Evolutionary conservation across 2,329 filamentous ascomycete genomes (phyloP), one percentile per base, ranked within the genome.

Genomic region (Periglandula ipomoeae): DNA sequence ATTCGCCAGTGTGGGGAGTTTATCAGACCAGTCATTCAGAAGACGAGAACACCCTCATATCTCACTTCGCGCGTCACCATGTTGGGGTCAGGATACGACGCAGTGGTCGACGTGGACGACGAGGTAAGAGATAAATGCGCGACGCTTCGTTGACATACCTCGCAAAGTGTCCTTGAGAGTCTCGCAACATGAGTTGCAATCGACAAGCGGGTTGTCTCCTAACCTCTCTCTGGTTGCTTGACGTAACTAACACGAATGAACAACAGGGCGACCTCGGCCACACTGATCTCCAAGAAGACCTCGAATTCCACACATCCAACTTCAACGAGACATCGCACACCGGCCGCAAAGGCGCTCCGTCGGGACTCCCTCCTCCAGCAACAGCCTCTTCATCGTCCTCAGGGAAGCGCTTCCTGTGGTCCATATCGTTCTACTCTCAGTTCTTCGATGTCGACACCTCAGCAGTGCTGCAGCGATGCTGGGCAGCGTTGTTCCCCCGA

Each of bases 401-500:
- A n/a, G 76, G 79, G 52, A 97, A 97, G 71, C 87, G 87, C 61
- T 89, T 85, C 72, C 85, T 97, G 55, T 98, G 93, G 93, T 83
- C 83, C 41, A 75, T 97, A 53, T 82, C 82, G 50, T 98, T 95
- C 75, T 98, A 98, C 72, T 82, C 89, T 49, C 93, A 95, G 71
- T 97, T 93, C 79, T 98, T 98, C 71, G 93, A 98, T 64, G 91
- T 98, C 55, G 93, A 98, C 70, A 97, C 93, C 1, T 84, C 80
- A 52, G 87, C 93, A 47, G 90, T 98, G 19, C 72, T 96, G 49
- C 77, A 84, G 61, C 86, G 93, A 56, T 97, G 93, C 70, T 84
- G 83, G 67, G 85, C 89, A 1, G 84, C 91, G n/a, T 72, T 97
- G 35, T 95, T 86, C 68, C 93, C 93, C 41, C 84, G 89, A 54